These are phyloP conservation scores for Leishmania arabica DNA, from an alignment of 208 protist species.

Conservation along the genomic window DNA sequence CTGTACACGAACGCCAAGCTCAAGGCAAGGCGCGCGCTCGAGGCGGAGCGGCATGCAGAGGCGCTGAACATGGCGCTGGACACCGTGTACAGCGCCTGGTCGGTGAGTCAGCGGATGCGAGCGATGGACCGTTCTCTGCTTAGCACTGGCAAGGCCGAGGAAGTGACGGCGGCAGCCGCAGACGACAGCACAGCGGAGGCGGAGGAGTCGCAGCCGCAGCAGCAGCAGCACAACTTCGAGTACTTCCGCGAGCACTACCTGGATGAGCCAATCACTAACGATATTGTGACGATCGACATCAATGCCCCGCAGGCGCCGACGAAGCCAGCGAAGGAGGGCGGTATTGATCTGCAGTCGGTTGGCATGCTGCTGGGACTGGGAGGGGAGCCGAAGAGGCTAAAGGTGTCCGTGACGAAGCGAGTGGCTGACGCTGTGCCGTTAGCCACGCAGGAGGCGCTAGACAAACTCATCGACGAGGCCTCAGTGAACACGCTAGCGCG, in stretches of 20 bases:
- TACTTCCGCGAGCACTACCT: conserved; percentile 83
- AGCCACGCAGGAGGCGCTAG: conserved; percentile 81
- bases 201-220: conserved; percentile 17
- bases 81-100: conserved; percentile 75
- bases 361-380: conserved; percentile 68
- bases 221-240: conserved; percentile 59
- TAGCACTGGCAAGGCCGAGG: conserved; percentile 14
- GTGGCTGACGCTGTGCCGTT: conserved; percentile 84
- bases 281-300: conserved; percentile 80
- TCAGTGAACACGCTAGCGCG: conserved; percentile 84
- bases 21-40: conserved; percentile 78
- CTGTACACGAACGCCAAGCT: conserved; percentile 93
- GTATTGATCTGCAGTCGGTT: conserved; percentile 65
- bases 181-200: neutral
- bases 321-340: conserved; percentile 38
- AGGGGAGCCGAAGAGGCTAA: conserved; percentile 46
- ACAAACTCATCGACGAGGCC: conserved; percentile 92
- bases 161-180: conserved; percentile 7
- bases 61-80: conserved; percentile 79
- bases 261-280: conserved; percentile 64
- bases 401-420: conserved; percentile 66
- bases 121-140: conserved; percentile 23
- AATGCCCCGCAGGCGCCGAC: conserved; percentile 45
- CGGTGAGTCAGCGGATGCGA: conserved; percentile 37
- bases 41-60: conserved; percentile 70